Base-by-base conservation (phyloP, 352 stramenopile species). In the Halophytophthora polymorphica region DNA sequence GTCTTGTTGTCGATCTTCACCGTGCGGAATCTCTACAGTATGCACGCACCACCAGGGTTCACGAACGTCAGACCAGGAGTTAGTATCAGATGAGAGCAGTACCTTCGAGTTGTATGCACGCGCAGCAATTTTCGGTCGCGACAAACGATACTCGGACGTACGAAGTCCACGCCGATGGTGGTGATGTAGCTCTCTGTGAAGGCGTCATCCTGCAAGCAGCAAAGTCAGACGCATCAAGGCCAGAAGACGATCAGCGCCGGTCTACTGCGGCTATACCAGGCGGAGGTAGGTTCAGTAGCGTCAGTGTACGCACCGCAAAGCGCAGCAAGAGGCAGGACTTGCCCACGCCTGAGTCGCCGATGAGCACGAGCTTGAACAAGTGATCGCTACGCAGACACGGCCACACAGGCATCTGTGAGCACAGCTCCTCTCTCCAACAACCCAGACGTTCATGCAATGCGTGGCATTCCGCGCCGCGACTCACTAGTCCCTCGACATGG, bases 1-100 rank as follows among this genome's bases (percentile, higher is more conserved):
- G 93, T 98, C 77, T 99, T 99, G 65, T 98, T 98, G 57, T 98
- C 95, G 56, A 99, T 97, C 72, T 98, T 98, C 19, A 98, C 92
- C 8, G 96, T 99, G 55, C 95, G 88, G 66, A 98, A 98, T 45
- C 78, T 72, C 83, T 93, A 50, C 29, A 84, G 2, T 39, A 57
- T 19, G 40, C 12, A 1, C n/a, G n/a, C n/a, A 34, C 18, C 33
- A 58, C 18, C 44, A 59, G 19, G 13, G 29, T 3, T 34, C 10
- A 37, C 21, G 21, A 53, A 37, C 58, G 23, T 10, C 37, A 22
- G 17, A 10, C 6, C 37, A 6, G 13, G 7, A 28, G 25, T 43
- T 17, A 33, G n/a, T 14, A 31, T 13, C 21, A 35, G 2, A 31
- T 4, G 25, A 31, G 25, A 31, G 25, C 25, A 10, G 25, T 8